Percentiles rank a stretch among this genome's conserved stretches.
Conservation (phyloP, 75 land plant species). For the Picea sitchensis region DNA sequence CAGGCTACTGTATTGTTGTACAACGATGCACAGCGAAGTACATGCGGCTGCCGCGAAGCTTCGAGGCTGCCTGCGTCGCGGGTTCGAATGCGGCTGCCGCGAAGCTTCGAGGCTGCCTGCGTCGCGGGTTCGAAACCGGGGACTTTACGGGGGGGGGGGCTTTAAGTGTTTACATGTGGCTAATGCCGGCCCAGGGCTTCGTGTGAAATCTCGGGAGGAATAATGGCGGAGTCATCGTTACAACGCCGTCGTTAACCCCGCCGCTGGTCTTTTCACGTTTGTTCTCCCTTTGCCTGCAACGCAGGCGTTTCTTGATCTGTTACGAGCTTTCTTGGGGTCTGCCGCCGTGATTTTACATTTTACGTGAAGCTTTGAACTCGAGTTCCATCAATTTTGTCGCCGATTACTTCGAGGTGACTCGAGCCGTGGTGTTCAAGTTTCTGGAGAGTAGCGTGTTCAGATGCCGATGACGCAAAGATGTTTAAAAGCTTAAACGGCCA, state of each 20-base stretch:
- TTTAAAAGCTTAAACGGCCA: too few relatives aligned
- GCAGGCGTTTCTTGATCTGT: too few relatives aligned
- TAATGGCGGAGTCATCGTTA: neutral
- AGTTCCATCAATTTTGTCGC: too few relatives aligned
- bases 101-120: neutral
- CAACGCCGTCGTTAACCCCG: neutral
- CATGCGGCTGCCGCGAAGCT: neutral
- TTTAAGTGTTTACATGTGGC: neutral
- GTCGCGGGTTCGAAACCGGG: neutral
- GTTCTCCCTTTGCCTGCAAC: too few relatives aligned
- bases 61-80: too few relatives aligned
- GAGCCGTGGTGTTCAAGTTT: too few relatives aligned
- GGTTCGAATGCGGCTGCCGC: slow-evolving; percentile 8
- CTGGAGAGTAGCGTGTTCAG: too few relatives aligned
- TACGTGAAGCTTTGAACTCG: too few relatives aligned
- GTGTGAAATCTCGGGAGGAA: neutral
- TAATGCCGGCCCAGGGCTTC: neutral
- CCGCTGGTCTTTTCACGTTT: neutral
- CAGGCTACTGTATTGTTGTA: neutral
- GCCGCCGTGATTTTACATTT: too few relatives aligned
- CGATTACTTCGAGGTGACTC: too few relatives aligned
- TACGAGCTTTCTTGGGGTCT: too few relatives aligned
- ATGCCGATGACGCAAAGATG: too few relatives aligned
- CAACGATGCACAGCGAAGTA: neutral
- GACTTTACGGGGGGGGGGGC: neutral